Base-by-base conservation (phyloP, 2,329 filamentous ascomycete species). In the Cyphellophora attinorum region DNA sequence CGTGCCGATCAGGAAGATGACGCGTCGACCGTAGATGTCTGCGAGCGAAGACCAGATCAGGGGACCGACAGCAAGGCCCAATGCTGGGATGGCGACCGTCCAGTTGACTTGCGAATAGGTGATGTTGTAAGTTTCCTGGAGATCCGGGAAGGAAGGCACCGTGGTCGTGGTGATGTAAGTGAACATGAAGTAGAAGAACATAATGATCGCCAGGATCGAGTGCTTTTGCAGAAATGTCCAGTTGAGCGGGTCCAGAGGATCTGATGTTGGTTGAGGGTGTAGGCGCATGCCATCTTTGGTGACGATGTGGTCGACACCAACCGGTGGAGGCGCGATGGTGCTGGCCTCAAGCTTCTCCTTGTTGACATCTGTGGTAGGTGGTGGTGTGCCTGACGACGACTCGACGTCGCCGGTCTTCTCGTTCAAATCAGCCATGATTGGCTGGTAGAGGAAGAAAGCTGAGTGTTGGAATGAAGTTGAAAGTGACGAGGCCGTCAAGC, bases 81-180 rank as follows among this genome's bases (percentile, higher is more conserved):
- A 54, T 0, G 59, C 60, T 0, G 67, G 65, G 29, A 74, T 58
- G 11, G 69, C 70, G 33, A 74, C 64, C 0, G 68, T 72, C 68
- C 68, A 72, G 51, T 71, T 72, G 14, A 68, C 60, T 38, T 71
- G 59, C 2, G 61, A 58, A 38, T 65, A 62, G 18, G 48, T 57
- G 40, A 67, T 59, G 29, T 47, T 35, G 46, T 66, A 72, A 34
- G 65, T 55, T 2, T 59, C 52, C 45, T 74, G 62, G 14, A 74
- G 58, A 14, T 61, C 54, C 1, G 60, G 51, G 41, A 72, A 74
- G 0, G 69, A 70, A 2, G 70, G 68, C 1, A 74, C 66, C 0
- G 69, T 70, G 1, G 66, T 70, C 2, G 70, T 74, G 1, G 70
- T 74, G 40, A 74, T 60, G 52, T 73, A 75, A 11, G 71, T 74